Evolutionary conservation across 768 basidiomycete genomes (phyloP).

Genomic region (Dacryopinax primogenitus): DNA sequence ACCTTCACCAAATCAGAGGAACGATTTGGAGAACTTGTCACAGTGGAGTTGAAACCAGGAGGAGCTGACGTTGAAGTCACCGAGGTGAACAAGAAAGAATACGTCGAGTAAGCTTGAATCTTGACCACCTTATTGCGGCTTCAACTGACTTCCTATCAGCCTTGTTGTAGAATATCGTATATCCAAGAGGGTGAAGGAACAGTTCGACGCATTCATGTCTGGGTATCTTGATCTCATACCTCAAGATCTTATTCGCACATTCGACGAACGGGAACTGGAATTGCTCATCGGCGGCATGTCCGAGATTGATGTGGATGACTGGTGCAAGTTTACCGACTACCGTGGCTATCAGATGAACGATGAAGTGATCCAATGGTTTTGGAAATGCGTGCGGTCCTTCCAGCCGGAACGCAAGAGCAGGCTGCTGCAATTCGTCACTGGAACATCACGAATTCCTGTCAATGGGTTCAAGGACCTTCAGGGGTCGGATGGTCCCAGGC

Average conservation of each 20-base stretch:
- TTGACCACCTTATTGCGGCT: background rate
- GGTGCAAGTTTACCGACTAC: slow-evolving; percentile 91
- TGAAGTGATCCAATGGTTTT: slow-evolving; percentile 90
- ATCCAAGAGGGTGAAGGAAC: slow-evolving; percentile 63
- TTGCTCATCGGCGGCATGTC: slow-evolving; percentile 86
- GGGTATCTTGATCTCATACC: slow-evolving; percentile 79
- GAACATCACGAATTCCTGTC: slow-evolving; percentile 57
- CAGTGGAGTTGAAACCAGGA: slow-evolving; percentile 49
- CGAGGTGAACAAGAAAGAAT: slow-evolving; percentile 64
- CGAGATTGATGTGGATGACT: slow-evolving; percentile 86
- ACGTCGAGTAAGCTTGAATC: slow-evolving; percentile 41
- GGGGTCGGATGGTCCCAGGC: slow-evolving; percentile 33
- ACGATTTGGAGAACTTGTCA: slow-evolving; percentile 58
- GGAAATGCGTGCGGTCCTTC: slow-evolving; percentile 85
- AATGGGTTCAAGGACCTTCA: slow-evolving; percentile 35
- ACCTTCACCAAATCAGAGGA: slow-evolving; percentile 61
- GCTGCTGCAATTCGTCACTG: slow-evolving; percentile 77
- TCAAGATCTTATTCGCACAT: slow-evolving; percentile 69
- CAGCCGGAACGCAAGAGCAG: slow-evolving; percentile 79
- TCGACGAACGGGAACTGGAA: slow-evolving; percentile 83
- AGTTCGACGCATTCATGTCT: slow-evolving; percentile 74
- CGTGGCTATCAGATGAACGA: slow-evolving; percentile 76
- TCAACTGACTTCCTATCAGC: slow-evolving; percentile 17
- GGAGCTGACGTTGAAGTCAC: slow-evolving; percentile 53
- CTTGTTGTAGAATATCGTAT: slow-evolving; percentile 71